Base-by-base conservation (phyloP, 2,329 filamentous ascomycete species). In the Xylaria sp. region DNA sequence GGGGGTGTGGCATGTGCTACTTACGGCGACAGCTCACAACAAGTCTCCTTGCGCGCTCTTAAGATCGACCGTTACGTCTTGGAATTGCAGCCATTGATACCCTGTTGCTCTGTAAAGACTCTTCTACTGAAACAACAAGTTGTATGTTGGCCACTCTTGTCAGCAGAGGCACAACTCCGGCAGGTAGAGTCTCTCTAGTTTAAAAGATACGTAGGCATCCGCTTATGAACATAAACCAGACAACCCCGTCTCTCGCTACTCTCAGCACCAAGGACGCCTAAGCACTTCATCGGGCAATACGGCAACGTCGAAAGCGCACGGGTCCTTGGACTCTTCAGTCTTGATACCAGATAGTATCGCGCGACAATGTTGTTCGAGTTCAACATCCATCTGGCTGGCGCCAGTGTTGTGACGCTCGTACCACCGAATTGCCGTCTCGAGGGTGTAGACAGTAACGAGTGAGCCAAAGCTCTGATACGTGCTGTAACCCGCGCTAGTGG, bases 341-440 rank as follows among this genome's bases (percentile, higher is more conserved):
- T 49, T 61, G 19, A 67, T 67, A n/a, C 57, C 62, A 2, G 33
- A 28, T 11, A 67, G 42, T 28, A 67, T 35, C 8, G 45, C 55
- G 14, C 58, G 56, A 12, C 64, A 67, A 40, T 67, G 62, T 21
- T 55, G 50, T 38, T 67, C 61, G 3, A 67, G 58, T n/a, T 56
- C 55, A 5, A 15, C 14, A 33, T 62, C 61, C 43, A 57, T 57
- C 15, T 38, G 42, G 7, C 25, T 35, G 1, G 31, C 58, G 19
- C 17, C 46, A 2, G 11, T 17, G 11, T 42, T 53, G 17, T 70
- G 58, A 8, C 47, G 40, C 21, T 68, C 58, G 28, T 66, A 70
- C 66, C 69, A 70, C 38, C 57, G 57, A 42, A 67, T 55, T 12
- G 66, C 63, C 17, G 63, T 61, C 49, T 66, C 60, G 25, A 70